phyloP scores from a whole-genome alignment of 257 asterid genomes.

The Lycium barbarum region DNA sequence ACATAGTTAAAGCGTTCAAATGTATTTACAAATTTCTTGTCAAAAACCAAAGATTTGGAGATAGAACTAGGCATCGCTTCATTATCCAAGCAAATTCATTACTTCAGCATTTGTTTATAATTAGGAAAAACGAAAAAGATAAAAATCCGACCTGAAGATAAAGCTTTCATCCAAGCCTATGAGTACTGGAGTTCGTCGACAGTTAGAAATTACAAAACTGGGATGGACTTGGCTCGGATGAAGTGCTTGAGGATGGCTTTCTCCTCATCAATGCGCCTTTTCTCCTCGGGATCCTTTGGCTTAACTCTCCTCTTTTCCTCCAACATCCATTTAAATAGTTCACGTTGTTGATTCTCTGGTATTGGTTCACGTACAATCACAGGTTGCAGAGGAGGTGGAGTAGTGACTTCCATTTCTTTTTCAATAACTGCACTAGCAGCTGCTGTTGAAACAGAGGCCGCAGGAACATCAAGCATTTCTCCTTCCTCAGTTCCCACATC shows the following conservation, averaged over 20 bases:
- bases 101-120: background rate
- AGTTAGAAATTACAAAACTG: constrained; percentile 44
- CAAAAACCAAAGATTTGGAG: background rate
- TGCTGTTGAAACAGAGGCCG: constrained; percentile 44
- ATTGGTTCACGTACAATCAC: constrained; percentile 57
- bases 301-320: constrained; percentile 84
- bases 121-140: background rate
- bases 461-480: constrained; percentile 43
- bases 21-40: background rate
- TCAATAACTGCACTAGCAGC: constrained; percentile 38
- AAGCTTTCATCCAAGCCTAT: background rate
- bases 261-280: constrained; percentile 82
- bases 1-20: background rate
- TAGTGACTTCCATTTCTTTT: constrained; percentile 42
- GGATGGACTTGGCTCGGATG: constrained; percentile 69
- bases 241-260: constrained; percentile 82
- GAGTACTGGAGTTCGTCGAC: background rate
- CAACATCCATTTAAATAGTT: constrained; percentile 78
- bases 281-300: constrained; percentile 77
- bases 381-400: constrained; percentile 40
- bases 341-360: constrained; percentile 74
- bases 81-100: constrained; percentile 1
- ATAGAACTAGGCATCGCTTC: background rate
- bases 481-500: constrained; percentile 43
- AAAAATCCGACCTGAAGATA: constrained; percentile 12